These are phyloP conservation scores for Coprinellus micaceus DNA, from an alignment of 768 basidiomycete genomes.

Conservation along the genomic window DNA sequence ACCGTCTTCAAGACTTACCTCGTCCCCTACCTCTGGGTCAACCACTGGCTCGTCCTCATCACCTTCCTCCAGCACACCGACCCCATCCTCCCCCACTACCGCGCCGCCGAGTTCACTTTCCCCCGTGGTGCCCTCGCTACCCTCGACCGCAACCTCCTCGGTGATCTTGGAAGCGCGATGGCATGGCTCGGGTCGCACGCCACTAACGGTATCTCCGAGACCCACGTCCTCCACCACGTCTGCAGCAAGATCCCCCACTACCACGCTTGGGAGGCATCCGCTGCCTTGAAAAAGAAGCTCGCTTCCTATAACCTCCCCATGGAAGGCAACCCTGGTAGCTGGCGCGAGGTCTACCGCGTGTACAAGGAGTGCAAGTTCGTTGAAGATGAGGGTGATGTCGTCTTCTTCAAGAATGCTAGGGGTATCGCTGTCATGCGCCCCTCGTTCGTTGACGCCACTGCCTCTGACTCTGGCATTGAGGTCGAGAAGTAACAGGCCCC, in stretches of 20 bases:
- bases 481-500: slow-evolving; percentile 50
- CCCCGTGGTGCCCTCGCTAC: slow-evolving; percentile 90
- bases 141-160: slow-evolving; percentile 78
- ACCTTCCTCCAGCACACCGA: slow-evolving; percentile 99
- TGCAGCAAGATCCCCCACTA: slow-evolving; percentile 97
- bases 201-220: slow-evolving; percentile 92
- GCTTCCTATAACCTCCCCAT: slow-evolving; percentile 59
- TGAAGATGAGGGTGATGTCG: slow-evolving; percentile 87
- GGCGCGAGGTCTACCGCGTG: slow-evolving; percentile 77
- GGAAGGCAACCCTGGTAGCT: slow-evolving; percentile 71
- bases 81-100: slow-evolving; percentile 91
- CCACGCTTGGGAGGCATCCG: slow-evolving; percentile 89
- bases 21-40: slow-evolving; percentile 88
- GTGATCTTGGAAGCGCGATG: slow-evolving; percentile 74
- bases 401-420: slow-evolving; percentile 86
- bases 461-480: slow-evolving; percentile 53
- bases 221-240: slow-evolving; percentile 89
- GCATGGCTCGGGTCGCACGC: slow-evolving; percentile 82
- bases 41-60: slow-evolving; percentile 95
- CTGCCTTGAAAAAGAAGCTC: slow-evolving; percentile 76
- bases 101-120: slow-evolving; percentile 86
- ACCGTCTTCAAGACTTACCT: slow-evolving; percentile 78
- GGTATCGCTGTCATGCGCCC: slow-evolving; percentile 74
- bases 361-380: slow-evolving; percentile 88
- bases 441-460: slow-evolving; percentile 56